Evolutionary conservation across 2,329 filamentous ascomycete species (phyloP), one percentile per base, ranked within the genome.

Genomic region (Fusarium musae): DNA sequence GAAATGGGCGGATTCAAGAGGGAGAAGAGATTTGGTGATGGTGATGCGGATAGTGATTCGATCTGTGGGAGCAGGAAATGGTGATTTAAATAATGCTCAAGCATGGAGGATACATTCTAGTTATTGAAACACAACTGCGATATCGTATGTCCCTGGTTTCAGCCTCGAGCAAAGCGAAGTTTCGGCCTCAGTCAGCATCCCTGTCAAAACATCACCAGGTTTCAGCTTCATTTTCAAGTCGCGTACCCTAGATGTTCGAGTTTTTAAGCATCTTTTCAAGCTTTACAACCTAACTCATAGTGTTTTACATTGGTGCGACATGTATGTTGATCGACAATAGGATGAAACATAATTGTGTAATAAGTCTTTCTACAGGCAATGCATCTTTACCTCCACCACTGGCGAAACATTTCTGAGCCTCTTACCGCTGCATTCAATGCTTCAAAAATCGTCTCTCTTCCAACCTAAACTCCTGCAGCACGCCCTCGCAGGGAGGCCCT

Each of bases 11-110:
- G 3, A 4, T 9, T 21, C 3, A 3, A 4, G 9, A 53, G 15
- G 7, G 21, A 26, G 6, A 8, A 28, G 26, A n/a, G 26, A 10
- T 2, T 39, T 17, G 17, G 6, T 47, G 19, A 5, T 28, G 17
- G 19, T 19, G 36, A n/a, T 26, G 1, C 4, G 3, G 2, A 17
- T 2, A 3, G 11, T 17, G 1, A 15, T 1, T 6, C 3, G 16
- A n/a, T 16, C 2, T n/a, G 2, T 1, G 10, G 13, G 0, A 13
- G 23, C 0, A 28, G 10, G 0, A 12, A 1, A 2, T n/a, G 19
- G 5, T 9, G 2, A 0, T 5, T 54, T 54, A 54, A 40, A 9
- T 54, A 54, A 2, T 30, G 2, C 15, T 30, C 6, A 2, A 15
- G 7, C 3, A 13, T 16, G 17, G 9, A n/a, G 2, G 0, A n/a